Percentiles rank a stretch among this genome's conserved stretches.
Evolutionary conservation across 2,329 filamentous ascomycete species (phyloP).

Genomic region (Pseudopyrenochaeta lycopersici): DNA sequence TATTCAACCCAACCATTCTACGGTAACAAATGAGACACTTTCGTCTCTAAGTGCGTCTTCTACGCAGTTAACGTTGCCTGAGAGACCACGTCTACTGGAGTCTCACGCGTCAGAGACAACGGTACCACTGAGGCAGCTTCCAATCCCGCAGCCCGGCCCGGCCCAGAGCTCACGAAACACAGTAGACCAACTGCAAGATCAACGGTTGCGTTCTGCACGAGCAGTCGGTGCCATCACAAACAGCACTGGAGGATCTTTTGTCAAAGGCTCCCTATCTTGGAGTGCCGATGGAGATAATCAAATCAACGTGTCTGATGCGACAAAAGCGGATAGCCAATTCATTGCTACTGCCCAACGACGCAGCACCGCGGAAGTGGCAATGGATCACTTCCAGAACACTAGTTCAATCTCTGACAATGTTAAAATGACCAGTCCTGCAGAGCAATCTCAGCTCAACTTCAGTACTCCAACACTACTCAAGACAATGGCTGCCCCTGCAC

Average conservation of each 20-base stretch:
- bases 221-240: slow-evolving; percentile 18
- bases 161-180: slow-evolving; percentile 33
- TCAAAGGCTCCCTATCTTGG: slow-evolving; percentile 35
- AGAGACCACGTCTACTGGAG: slow-evolving; percentile 29
- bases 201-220: slow-evolving; percentile 38
- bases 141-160: slow-evolving; percentile 41
- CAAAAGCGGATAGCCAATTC: slow-evolving; percentile 14
- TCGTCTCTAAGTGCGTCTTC: slow-evolving; percentile 45
- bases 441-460: slow-evolving; percentile 34
- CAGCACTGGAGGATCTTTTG: slow-evolving; percentile 15
- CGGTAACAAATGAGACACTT: slow-evolving; percentile 21
- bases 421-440: slow-evolving; percentile 7
- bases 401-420: slow-evolving; percentile 15
- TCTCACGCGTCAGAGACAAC: slow-evolving; percentile 17
- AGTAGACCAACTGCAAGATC: slow-evolving; percentile 44
- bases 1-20: slow-evolving; percentile 16
- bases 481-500: slow-evolving; percentile 25
- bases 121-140: slow-evolving; percentile 39
- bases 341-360: slow-evolving; percentile 13
- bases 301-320: slow-evolving; percentile 15
- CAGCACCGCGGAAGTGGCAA: slow-evolving; percentile 11
- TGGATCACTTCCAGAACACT: slow-evolving; percentile 18
- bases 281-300: slow-evolving; percentile 16
- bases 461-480: slow-evolving; percentile 33
- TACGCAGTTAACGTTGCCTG: slow-evolving; percentile 36